Percentiles rank a stretch among this genome's conserved stretches.
phyloP scores from a whole-genome alignment of 805 yeast species.

The Candida namnaoensis region DNA sequence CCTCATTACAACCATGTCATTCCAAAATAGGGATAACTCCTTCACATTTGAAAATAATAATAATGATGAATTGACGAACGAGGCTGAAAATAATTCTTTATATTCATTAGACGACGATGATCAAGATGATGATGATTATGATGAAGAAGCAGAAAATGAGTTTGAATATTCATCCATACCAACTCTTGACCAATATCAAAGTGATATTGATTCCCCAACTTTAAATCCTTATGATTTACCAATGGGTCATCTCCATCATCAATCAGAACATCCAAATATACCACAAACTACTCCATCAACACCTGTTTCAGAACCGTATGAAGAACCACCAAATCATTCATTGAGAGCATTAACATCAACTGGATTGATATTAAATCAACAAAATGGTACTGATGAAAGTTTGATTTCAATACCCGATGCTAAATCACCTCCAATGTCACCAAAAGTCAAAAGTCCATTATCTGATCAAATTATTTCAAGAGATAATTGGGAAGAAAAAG shows the following conservation, averaged over 20 bases:
- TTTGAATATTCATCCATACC: background rate
- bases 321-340: constrained; percentile 16
- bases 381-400: constrained; percentile 16
- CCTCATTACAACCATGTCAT: too few relatives aligned
- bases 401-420: constrained; percentile 4
- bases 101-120: background rate
- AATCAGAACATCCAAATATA: too few relatives aligned
- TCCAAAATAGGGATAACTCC: background rate
- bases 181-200: background rate
- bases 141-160: background rate
- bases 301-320: constrained; percentile 14
- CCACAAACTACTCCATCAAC: constrained; percentile 10
- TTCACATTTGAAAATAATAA: background rate
- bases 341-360: constrained; percentile 17
- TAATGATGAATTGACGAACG: too few relatives aligned
- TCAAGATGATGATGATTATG: background rate
- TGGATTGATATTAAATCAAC: constrained; percentile 12
- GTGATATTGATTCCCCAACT: background rate
- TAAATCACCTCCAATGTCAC: background rate
- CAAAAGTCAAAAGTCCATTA: background rate
- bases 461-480: constrained; percentile 3
- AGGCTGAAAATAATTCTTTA: background rate
- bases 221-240: background rate
- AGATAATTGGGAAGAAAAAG: constrained; percentile 46
- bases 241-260: background rate